A percentile compares a stretch with the other conserved stretches of the same genome.
These are phyloP conservation scores for Sutorius eximius DNA, from an alignment of 1,284 basidiomycete species.

Conservation along the genomic window DNA sequence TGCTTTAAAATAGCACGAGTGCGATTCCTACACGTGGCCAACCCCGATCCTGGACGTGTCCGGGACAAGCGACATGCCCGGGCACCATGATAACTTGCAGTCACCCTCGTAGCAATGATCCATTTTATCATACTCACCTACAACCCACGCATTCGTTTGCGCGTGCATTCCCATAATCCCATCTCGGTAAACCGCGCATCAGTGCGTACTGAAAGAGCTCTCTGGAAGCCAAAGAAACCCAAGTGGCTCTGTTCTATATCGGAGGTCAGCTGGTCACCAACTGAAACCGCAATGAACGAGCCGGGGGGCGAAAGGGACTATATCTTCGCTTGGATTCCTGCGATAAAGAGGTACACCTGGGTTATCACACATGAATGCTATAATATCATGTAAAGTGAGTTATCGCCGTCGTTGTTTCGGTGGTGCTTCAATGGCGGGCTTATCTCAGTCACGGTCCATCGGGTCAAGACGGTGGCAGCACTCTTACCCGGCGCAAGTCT, in stretches of 20 bases:
- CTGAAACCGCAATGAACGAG: conserved; percentile 6
- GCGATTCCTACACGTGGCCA: background rate
- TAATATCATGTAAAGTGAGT: background rate
- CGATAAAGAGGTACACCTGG: background rate
- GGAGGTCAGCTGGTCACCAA: background rate
- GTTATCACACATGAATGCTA: background rate
- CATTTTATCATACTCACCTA: background rate
- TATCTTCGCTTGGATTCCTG: conserved; percentile 7
- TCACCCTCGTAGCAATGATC: background rate
- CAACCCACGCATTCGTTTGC: background rate
- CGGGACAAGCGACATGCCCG: background rate
- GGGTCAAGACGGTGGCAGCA: background rate
- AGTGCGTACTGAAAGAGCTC: background rate
- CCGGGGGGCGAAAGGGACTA: conserved; percentile 2
- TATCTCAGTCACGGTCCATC: background rate
- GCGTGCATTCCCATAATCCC: background rate
- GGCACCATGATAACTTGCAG: background rate
- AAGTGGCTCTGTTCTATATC: conserved; percentile 1
- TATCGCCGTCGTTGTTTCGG: conserved; percentile 1
- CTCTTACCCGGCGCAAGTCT: background rate
- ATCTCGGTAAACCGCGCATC: background rate
- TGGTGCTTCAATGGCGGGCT: background rate
- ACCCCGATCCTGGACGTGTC: background rate
- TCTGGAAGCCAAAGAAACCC: background rate
- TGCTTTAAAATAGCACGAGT: conserved; percentile 5